Percentiles rank a stretch among this genome's conserved stretches.
Conservation (phyloP, 1,284 basidiomycete species). For the Polyporus tsugae region DNA sequence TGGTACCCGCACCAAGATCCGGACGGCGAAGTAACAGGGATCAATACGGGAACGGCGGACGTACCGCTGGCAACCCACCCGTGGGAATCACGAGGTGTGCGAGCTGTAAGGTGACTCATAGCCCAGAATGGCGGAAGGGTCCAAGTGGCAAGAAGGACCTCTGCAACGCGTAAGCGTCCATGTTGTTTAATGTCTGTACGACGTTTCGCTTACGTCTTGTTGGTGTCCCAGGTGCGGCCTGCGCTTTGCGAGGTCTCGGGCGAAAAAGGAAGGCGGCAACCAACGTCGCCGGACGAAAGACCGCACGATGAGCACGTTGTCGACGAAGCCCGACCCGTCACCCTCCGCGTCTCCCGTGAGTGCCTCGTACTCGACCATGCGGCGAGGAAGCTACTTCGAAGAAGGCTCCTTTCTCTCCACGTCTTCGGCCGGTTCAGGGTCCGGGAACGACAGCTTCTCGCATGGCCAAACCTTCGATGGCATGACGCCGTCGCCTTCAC, state of each 20-base stretch:
- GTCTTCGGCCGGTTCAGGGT: constrained; percentile 57
- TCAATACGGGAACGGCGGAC: constrained; percentile 41
- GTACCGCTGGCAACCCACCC: constrained; percentile 66
- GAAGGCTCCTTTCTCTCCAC: constrained; percentile 57
- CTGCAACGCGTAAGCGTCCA: constrained; percentile 84
- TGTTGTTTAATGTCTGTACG: constrained; percentile 30
- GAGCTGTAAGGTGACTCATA: constrained; percentile 84
- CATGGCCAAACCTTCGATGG: constrained; percentile 49
- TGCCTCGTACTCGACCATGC: constrained; percentile 44
- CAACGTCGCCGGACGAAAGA: constrained; percentile 54
- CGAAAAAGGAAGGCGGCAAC: constrained; percentile 77
- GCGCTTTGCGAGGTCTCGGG: constrained; percentile 81
- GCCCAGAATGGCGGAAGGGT: constrained; percentile 95
- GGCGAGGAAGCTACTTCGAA: constrained; percentile 55
- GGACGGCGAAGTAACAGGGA: constrained; percentile 56
- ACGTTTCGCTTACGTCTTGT: constrained; percentile 15
- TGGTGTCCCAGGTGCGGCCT: constrained; percentile 69
- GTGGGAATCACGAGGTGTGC: constrained; percentile 80
- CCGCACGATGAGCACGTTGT: constrained; percentile 46
- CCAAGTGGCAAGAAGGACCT: constrained; percentile 91
- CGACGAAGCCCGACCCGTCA: constrained; percentile 44
- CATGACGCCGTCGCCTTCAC: constrained; percentile 63
- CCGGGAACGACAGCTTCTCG: constrained; percentile 63
- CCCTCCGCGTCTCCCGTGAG: constrained; percentile 51
- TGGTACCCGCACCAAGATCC: constrained; percentile 71